These are phyloP conservation scores for Sechiopsis laciniata DNA, from an alignment of 306 rosid genomes.

Conservation along the genomic window DNA sequence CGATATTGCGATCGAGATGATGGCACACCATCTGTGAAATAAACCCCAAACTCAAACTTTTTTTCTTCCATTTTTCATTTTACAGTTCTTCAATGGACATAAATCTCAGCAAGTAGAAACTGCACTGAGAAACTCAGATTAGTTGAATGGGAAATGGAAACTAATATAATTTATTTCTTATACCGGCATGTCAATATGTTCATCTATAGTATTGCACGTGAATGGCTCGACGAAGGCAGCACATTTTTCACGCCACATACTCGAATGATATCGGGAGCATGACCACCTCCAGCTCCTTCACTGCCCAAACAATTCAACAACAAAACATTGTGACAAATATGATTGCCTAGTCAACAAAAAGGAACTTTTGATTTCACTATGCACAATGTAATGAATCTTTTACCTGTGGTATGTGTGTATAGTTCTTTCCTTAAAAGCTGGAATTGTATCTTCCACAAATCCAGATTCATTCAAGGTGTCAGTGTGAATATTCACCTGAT, in stretches of 20 bases:
- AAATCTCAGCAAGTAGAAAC: too few relatives aligned
- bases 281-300: slow-evolving; percentile 99
- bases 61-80: too few relatives aligned
- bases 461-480: too few relatives aligned
- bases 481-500: too few relatives aligned
- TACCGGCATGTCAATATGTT: slow-evolving; percentile 96
- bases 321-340: not conserved
- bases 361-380: too few relatives aligned
- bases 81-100: too few relatives aligned
- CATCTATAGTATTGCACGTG: slow-evolving; percentile 74
- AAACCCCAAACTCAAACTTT: too few relatives aligned
- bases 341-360: not conserved
- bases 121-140: not conserved
- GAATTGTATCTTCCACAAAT: too few relatives aligned
- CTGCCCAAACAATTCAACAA: slow-evolving; percentile 38
- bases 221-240: slow-evolving; percentile 82
- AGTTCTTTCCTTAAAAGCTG: too few relatives aligned
- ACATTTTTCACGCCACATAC: slow-evolving; percentile 82
- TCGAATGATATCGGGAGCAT: slow-evolving; percentile 91
- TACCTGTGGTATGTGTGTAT: too few relatives aligned
- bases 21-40: slow-evolving; percentile 80
- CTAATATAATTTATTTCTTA: too few relatives aligned
- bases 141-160: not conserved
- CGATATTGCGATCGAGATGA: slow-evolving; percentile 68
- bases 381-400: too few relatives aligned